Evolutionary conservation across 768 basidiomycete species (phyloP).

Genomic region (Multifurca ochricompacta): DNA sequence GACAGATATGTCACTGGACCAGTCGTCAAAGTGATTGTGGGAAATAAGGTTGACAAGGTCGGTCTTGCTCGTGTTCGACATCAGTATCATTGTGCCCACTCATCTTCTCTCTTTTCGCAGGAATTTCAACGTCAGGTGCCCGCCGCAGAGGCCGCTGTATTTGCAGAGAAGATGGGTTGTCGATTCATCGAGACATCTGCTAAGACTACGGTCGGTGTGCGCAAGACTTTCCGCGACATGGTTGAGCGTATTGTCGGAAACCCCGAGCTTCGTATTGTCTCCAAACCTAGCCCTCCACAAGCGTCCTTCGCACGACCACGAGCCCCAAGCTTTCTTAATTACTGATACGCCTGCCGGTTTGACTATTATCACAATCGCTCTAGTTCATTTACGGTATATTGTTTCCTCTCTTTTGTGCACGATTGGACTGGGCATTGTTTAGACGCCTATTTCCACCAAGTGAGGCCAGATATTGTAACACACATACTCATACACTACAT

Average conservation of each 20-base stretch:
- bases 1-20: constrained; percentile 82
- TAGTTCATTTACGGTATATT: not conserved
- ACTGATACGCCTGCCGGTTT: not conserved
- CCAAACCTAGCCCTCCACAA: constrained; percentile 18
- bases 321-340: not conserved
- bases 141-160: constrained; percentile 65
- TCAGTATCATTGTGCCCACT: not conserved
- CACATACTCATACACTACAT: no score
- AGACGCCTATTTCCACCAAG: no score
- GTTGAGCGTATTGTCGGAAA: constrained; percentile 78
- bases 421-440: not conserved
- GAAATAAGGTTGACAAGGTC: constrained; percentile 91
- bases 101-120: constrained; percentile 30
- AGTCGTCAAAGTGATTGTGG: constrained; percentile 91
- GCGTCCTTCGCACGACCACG: not conserved
- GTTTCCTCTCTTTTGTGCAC: not conserved
- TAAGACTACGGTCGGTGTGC: constrained; percentile 80
- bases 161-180: constrained; percentile 77
- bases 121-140: constrained; percentile 86
- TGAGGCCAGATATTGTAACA: not conserved
- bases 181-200: constrained; percentile 89
- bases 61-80: not conserved
- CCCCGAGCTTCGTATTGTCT: constrained; percentile 62
- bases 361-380: not conserved
- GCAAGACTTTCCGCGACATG: constrained; percentile 65